A percentile compares a stretch with the other conserved stretches of the same genome.
Conservation (phyloP, 1,284 basidiomycete species). For the Irpex sp. region DNA sequence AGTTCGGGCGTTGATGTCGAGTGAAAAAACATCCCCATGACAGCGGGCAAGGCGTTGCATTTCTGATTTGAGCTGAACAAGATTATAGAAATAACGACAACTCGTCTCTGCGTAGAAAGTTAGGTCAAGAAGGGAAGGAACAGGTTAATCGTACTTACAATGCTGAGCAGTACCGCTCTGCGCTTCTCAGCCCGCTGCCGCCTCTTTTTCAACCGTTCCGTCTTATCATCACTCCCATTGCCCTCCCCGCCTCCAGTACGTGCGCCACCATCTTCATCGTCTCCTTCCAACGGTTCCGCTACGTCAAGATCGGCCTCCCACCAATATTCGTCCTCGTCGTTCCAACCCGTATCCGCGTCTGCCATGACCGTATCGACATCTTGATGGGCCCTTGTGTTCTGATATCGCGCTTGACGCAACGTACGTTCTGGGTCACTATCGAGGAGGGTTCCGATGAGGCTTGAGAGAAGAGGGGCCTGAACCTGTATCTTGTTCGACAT, state of each 20-base stretch:
- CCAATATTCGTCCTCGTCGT: not conserved
- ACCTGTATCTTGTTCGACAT: not conserved
- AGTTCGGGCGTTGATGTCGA: constrained; percentile 11
- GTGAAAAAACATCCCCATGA: constrained; percentile 14
- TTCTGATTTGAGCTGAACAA: constrained; percentile 3
- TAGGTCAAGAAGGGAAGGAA: not conserved
- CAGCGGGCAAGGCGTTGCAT: constrained; percentile 10
- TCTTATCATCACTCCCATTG: not conserved
- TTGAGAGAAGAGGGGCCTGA: not conserved
- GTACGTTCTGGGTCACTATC: not conserved
- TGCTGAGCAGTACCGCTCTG: not conserved
- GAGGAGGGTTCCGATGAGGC: not conserved
- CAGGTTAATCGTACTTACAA: not conserved
- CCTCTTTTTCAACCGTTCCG: not conserved
- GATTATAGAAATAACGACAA: not conserved
- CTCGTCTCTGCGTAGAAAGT: not conserved
- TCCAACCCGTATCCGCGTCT: not conserved
- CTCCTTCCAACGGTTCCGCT: not conserved
- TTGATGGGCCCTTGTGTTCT: not conserved
- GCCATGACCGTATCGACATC: not conserved
- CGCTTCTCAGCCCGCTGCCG: not conserved
- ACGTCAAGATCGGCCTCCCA: not conserved
- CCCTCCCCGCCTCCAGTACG: too few relatives aligned
- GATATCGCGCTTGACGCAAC: not conserved
- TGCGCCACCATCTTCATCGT: not conserved